phyloP scores from a whole-genome alignment of 345 rosid genomes.

The Eutrema heterophyllum region DNA sequence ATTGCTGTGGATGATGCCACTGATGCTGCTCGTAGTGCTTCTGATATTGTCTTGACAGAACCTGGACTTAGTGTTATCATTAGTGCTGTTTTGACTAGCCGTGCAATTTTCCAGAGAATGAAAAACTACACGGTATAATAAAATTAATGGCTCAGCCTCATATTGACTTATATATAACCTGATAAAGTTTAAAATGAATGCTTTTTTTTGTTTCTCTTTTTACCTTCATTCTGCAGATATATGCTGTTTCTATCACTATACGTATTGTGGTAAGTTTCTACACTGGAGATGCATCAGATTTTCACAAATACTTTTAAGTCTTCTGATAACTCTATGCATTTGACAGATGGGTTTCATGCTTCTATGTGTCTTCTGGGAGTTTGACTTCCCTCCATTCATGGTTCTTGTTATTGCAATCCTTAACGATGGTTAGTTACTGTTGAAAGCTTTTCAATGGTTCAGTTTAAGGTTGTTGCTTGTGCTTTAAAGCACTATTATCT shows the following conservation, averaged over 20 bases:
- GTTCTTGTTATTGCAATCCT: constrained; percentile 63
- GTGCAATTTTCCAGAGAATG: constrained; percentile 63
- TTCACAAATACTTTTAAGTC: not conserved
- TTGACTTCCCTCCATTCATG: constrained; percentile 71
- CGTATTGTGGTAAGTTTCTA: constrained; percentile 54
- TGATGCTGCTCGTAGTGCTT: constrained; percentile 56
- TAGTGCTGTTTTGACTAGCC: constrained; percentile 54
- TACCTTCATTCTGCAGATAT: constrained; percentile 38
- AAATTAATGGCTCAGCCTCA: not conserved
- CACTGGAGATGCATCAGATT: not conserved
- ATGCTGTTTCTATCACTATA: constrained; percentile 62
- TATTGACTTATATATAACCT: not conserved
- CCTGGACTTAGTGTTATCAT: constrained; percentile 63
- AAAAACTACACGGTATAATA: constrained; percentile 52
- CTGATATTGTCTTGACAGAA: constrained; percentile 60
- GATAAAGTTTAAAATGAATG: not conserved
- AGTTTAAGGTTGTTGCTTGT: not conserved
- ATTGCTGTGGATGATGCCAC: constrained; percentile 65
- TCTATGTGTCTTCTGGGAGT: constrained; percentile 54
- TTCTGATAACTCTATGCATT: too few relatives aligned
- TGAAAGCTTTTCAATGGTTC: not conserved
- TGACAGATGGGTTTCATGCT: constrained; percentile 49
- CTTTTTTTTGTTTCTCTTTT: not conserved
- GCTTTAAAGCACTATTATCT: not conserved
- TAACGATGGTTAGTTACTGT: constrained; percentile 48